A percentile compares a stretch with the other conserved stretches of the same genome.
Conservation (phyloP, 1,139 yeast species). For the Taiozyma sp. region DNA sequence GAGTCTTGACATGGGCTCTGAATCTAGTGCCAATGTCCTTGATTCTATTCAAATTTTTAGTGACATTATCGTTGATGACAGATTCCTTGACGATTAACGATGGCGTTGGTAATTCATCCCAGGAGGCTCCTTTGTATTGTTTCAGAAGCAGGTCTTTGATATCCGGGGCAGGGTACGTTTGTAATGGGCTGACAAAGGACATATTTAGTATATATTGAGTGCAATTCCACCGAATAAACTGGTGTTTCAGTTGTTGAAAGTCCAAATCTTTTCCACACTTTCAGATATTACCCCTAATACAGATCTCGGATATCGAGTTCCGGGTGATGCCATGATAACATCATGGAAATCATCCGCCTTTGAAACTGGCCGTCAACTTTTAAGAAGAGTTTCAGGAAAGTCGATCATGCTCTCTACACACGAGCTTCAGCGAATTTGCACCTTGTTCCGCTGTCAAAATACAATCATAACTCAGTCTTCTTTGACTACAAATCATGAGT, state of each 20-base stretch:
- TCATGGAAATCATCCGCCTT: too few species aligned
- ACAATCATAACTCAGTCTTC: too few species aligned
- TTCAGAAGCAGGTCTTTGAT: conserved; percentile 7
- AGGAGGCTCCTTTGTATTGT: conserved; percentile 27
- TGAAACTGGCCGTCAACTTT: too few species aligned
- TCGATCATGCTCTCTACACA: too few species aligned
- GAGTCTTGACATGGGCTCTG: conserved; percentile 75
- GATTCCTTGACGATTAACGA: conserved; percentile 40
- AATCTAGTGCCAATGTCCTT: conserved; percentile 28
- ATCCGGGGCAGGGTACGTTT: conserved; percentile 14
- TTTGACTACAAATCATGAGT: too few species aligned
- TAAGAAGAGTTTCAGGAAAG: too few species aligned
- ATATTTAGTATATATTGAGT: not conserved
- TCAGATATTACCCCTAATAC: too few species aligned
- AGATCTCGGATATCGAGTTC: too few species aligned
- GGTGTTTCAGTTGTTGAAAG: not conserved
- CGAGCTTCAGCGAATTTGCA: too few species aligned
- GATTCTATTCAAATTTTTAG: conserved; percentile 33
- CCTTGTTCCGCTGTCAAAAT: too few species aligned
- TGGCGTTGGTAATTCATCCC: conserved; percentile 49
- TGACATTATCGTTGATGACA: conserved; percentile 34
- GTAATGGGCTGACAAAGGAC: conserved; percentile 11
- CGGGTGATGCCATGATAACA: too few species aligned
- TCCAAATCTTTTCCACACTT: too few species aligned
- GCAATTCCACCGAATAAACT: not conserved